Evolutionary conservation across 139 green algal species (phyloP), one percentile per base, ranked within the genome.

Genomic region (Spirogloea muscicola): DNA sequence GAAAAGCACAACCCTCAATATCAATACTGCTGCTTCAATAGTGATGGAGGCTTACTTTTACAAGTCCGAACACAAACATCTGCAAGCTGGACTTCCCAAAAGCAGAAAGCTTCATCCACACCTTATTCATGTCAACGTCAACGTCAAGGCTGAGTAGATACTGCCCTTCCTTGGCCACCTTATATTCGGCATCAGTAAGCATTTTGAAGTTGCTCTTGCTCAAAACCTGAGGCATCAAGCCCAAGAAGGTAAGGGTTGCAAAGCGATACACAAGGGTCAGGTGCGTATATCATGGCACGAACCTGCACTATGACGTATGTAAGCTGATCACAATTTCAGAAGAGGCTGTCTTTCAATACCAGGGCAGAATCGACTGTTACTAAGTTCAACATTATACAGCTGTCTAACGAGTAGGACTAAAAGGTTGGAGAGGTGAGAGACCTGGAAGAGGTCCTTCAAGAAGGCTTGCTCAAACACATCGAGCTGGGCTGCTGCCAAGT

Each of bases 151-250:
- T 59, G 21, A 82, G n/a, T 16, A 81, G 68, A 60, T 82, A 82
- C 9, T 57, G 52, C 31, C 48, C 52, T 10, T 16, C 37, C n/a
- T 25, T 72, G 27, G 74, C 74, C 21, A 73, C 36, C n/a, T 58
- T 3, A 16, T 61, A 61, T 33, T 78, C 67, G 21, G 51, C 58
- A 58, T 71, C n/a, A 13, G 13, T 81, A 0, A 82, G 31, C 2
- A 80, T 13, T 49, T 82, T 82, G 66, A 59, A 82, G 51, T 81
- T 76, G 65, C 74, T 79, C 66, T 82, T 82, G 3, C 74, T 10
- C 25, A 82, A 18, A n/a, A 40, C n/a, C n/a, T n/a, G 16, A 16
- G 44, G 16, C 44, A 55, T 25, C 44, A 55, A 55, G 44, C 44
- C 18, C 18, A 18, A 55, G 16, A 55, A 55, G 16, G 16, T 16